Base-by-base conservation (phyloP, 495 filamentous ascomycete genomes). In the Aspergillus carlsbadensis region DNA sequence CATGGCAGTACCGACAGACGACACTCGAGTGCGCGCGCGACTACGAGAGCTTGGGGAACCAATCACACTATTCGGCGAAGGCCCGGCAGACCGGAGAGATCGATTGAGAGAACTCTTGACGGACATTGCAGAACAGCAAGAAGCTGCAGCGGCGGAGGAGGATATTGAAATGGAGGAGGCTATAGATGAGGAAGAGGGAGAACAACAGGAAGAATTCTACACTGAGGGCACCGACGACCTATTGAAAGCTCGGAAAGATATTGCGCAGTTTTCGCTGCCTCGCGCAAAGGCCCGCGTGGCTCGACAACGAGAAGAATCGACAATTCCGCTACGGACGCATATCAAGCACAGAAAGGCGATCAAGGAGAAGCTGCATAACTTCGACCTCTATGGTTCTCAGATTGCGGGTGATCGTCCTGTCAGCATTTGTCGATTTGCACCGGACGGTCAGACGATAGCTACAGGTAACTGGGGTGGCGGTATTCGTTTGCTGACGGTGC, bases 201-300 rank as follows among this genome's bases (percentile, higher is more conserved):
- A 92, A 42, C 86, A 91, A 61, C 90, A 96, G 60, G 94, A 97
- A 67, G 94, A 98, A 60, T 98, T 97, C 67, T 99, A 97, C 67
- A 96, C 93, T 0, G 81, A 87, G 47, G 94, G 95, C 0, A 78
- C 80, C 3, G 73, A 82, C 10, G 88, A 88, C 46, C 74, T 99
- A 10, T 75, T 96, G 15, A 78, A 87, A 18, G 90, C 91, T 5
- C 80, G 94, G 43, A 87, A 84, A 65, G 81, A 84, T 8, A 96
- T 99, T 52, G 95, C 94, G 6, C 76, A 81, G 15, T 98, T 86
- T 70, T 96, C 91, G 14, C 70, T 99, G 24, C 92, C 92, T 4
- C 78, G 88, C 44, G 91, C 94, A 43, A 90, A 89, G 66, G 74
- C 78, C 50, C 79, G 93, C 53, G 80, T 96, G 7, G 83, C 82